These are phyloP conservation scores for Nemania bipapillata DNA, from an alignment of 2,329 filamentous ascomycete genomes.

Conservation along the genomic window DNA sequence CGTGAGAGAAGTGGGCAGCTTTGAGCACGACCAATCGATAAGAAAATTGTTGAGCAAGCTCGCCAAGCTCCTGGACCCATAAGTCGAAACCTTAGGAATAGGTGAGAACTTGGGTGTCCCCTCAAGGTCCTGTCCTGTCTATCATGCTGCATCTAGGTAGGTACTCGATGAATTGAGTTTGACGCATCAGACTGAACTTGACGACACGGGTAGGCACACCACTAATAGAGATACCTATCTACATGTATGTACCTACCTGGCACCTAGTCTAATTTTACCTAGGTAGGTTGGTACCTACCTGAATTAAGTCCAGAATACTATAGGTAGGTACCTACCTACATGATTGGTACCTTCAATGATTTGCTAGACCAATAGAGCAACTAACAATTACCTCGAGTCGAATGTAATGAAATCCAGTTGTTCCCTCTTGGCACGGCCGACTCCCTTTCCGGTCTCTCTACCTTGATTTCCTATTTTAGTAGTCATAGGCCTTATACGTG, in stretches of 20 bases:
- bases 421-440: background rate
- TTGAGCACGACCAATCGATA: slow-evolving; percentile 29
- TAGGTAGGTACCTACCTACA: background rate
- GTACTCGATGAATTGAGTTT: background rate
- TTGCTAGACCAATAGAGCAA: background rate
- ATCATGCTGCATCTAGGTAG: no score
- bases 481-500: background rate
- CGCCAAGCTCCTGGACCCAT: no score
- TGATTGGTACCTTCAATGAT: no score
- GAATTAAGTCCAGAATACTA: no score
- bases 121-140: slow-evolving; percentile 5
- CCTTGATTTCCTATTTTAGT: background rate
- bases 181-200: background rate
- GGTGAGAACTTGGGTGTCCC: slow-evolving; percentile 12
- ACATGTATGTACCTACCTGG: no score
- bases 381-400: background rate
- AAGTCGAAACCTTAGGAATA: slow-evolving; percentile 22
- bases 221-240: background rate
- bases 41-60: slow-evolving; percentile 29
- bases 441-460: background rate
- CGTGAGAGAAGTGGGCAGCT: background rate
- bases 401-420: background rate
- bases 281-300: background rate
- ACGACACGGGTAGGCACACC: background rate
- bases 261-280: background rate